Evolutionary conservation across 176 grass and related monocot species (phyloP), one percentile per base, ranked within the genome.

Genomic region (Phoenix roebelenii): DNA sequence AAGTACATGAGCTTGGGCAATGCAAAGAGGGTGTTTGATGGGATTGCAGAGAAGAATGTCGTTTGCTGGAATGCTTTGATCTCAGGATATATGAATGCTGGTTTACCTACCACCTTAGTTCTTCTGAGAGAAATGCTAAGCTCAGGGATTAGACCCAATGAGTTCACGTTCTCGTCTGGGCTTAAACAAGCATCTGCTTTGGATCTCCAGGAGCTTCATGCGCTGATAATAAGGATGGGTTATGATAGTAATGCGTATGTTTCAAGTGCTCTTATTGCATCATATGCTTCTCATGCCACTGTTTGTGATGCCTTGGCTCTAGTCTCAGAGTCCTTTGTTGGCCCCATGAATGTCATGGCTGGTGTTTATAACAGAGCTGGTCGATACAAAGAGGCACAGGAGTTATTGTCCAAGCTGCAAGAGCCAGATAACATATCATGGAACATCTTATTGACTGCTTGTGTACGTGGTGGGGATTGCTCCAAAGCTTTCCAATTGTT

Each of bases 371-470:
- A 90, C 64, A 79, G 67, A 79, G 58, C 25, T 58, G 22, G 7
- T 28, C 79, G 74, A 67, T 82, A 79, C 24, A 25, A 85, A 53
- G 72, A 85, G 66, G 61, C 80, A 9, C 82, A 85, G 29, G 64
- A 80, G 24, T 58, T 91, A 69, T 57, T 97, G 68, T 60, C 88
- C 48, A 49, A 54, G 62, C 69, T 69, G 59, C 44, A 70, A 75
- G 71, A 7, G 28, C 65, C 48, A 24, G 84, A 85, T 80, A 73
- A 18, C 35, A 25, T 82, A 57, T 97, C 93, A 15, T 91, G 83
- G 79, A 91, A 78, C 72, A 76, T 91, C 65, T 78, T 88, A 75
- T 75, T 88, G 58, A 80, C 76, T 77, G 63, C 87, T 67, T 88
- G 74, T 25, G 65, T 67, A 56, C 48, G 76, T 35, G 83, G 75